phyloP scores from a whole-genome alignment of 106 monocot species.

The Ottelia alismoides region DNA sequence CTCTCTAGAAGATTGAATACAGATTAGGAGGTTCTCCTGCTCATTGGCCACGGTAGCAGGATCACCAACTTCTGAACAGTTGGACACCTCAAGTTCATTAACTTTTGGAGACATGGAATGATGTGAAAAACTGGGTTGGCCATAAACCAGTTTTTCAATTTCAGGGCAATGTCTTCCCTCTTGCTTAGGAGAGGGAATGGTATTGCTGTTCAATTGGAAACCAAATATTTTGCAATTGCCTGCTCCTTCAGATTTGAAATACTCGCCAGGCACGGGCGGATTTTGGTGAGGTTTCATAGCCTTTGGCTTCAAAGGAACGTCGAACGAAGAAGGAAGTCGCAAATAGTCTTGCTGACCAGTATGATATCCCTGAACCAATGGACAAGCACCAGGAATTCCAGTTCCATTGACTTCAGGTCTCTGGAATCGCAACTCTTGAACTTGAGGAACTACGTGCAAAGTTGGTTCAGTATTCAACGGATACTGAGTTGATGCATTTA shows the following conservation, averaged over 20 bases:
- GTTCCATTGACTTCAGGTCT: slow-evolving; percentile 9
- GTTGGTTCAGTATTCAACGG: slow-evolving; percentile 16
- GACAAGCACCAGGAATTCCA: not conserved
- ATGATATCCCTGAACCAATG: slow-evolving; percentile 4
- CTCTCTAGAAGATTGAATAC: slow-evolving; percentile 4
- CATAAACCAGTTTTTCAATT: too few relatives aligned
- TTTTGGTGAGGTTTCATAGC: slow-evolving; percentile 28
- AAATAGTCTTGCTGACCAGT: slow-evolving; percentile 14
- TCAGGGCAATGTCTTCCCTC: too few relatives aligned
- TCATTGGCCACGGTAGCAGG: too few relatives aligned
- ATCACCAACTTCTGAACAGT: too few relatives aligned
- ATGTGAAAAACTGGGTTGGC: too few relatives aligned
- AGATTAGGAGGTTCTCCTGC: not conserved
- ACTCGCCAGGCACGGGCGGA: too few relatives aligned
- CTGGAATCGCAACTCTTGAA: slow-evolving; percentile 11
- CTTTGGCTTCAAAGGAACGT: slow-evolving; percentile 14
- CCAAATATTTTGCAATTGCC: slow-evolving; percentile 79
- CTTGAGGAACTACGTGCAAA: slow-evolving; percentile 7
- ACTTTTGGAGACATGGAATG: not conserved
- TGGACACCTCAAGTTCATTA: too few relatives aligned
- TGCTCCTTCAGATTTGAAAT: slow-evolving; percentile 17
- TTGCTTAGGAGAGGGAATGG: not conserved
- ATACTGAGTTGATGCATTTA: slow-evolving; percentile 17
- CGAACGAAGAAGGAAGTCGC: too few relatives aligned
- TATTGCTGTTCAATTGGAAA: slow-evolving; percentile 32